A percentile compares a stretch with the other conserved stretches of the same genome.
These are phyloP conservation scores for Macrolepiota fuliginosa DNA, from an alignment of 768 basidiomycete species.

Conservation along the genomic window DNA sequence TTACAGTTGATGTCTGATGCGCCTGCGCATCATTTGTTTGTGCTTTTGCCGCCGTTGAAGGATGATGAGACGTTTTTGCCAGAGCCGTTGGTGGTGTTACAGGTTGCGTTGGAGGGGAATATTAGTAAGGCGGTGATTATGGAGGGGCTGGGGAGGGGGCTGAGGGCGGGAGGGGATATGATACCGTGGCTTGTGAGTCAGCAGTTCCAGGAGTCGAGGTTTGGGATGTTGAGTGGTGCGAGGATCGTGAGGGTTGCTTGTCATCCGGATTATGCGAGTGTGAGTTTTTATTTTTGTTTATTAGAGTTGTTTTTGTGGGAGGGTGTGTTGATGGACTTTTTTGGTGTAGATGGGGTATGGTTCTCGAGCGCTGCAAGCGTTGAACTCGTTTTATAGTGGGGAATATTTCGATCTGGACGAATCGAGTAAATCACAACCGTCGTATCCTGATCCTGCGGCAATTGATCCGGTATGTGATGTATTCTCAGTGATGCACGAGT, in stretches of 20 bases:
- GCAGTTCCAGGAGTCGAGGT: conserved; percentile 94
- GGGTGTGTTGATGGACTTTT: background rate
- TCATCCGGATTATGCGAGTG: conserved; percentile 92
- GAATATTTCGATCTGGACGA: conserved; percentile 90
- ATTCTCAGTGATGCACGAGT: background rate
- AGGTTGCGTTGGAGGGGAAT: conserved; percentile 94
- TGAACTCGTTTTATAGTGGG: conserved; percentile 91
- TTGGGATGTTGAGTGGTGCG: conserved; percentile 88
- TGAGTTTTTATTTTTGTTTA: conserved; percentile 35
- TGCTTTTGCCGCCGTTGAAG: conserved; percentile 88
- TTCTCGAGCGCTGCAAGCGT: conserved; percentile 77
- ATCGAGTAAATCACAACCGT: conserved; percentile 42
- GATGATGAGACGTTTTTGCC: conserved; percentile 90
- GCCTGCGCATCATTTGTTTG: conserved; percentile 95
- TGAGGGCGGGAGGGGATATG: conserved; percentile 91
- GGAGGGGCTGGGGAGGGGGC: conserved; percentile 81
- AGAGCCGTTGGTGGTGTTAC: conserved; percentile 92
- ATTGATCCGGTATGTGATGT: conserved; percentile 40
- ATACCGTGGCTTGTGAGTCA: conserved; percentile 96
- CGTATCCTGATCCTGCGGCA: conserved; percentile 56
- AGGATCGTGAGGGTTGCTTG: conserved; percentile 91
- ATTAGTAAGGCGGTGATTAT: conserved; percentile 84
- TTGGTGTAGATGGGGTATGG: conserved; percentile 91
- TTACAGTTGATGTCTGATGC: conserved; percentile 97
- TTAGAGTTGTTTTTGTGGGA: too few relatives aligned